phyloP scores from a whole-genome alignment of 2,329 filamentous ascomycete genomes.

The Madurella mycetomatis region DNA sequence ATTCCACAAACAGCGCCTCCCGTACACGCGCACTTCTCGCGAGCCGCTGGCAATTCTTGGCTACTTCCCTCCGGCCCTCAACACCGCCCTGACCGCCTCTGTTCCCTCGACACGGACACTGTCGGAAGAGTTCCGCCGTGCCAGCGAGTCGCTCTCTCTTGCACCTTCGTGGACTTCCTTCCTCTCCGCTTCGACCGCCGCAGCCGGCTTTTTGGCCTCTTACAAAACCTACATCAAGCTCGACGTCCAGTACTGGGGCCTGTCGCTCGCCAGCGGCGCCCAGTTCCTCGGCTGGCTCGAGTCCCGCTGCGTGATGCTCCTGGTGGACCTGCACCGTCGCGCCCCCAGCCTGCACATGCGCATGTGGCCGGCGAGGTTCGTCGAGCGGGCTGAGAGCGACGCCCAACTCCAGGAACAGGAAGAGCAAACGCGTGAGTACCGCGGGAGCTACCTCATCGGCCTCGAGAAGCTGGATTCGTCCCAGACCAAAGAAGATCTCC shows the following conservation, averaged over 20 bases:
- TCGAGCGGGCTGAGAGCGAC: constrained; percentile 29
- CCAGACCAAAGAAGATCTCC: constrained; percentile 39
- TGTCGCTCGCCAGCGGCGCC: constrained; percentile 50
- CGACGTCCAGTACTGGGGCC: constrained; percentile 62
- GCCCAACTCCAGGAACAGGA: constrained; percentile 21
- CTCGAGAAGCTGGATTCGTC: constrained; percentile 36
- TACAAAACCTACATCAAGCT: constrained; percentile 57
- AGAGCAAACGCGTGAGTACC: constrained; percentile 43
- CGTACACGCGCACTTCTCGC: constrained; percentile 50
- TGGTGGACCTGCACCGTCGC: constrained; percentile 54
- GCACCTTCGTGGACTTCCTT: constrained; percentile 42
- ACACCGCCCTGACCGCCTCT: constrained; percentile 54
- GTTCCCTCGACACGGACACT: constrained; percentile 49
- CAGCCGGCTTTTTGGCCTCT: constrained; percentile 41
- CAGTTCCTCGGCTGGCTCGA: constrained; percentile 61
- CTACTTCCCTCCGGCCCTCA: constrained; percentile 57
- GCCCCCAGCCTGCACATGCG: constrained; percentile 49
- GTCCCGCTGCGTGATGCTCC: constrained; percentile 52
- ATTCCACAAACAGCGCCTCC: constrained; percentile 45
- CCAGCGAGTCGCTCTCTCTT: constrained; percentile 32
- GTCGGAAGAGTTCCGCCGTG: constrained; percentile 46
- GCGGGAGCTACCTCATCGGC: constrained; percentile 59
- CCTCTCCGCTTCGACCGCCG: constrained; percentile 30
- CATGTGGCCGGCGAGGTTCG: constrained; percentile 61
- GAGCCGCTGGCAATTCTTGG: constrained; percentile 62